Evolutionary conservation across 140 eudicot species (phyloP), one percentile per base, ranked within the genome.

Genomic region (Senecio squalidus): DNA sequence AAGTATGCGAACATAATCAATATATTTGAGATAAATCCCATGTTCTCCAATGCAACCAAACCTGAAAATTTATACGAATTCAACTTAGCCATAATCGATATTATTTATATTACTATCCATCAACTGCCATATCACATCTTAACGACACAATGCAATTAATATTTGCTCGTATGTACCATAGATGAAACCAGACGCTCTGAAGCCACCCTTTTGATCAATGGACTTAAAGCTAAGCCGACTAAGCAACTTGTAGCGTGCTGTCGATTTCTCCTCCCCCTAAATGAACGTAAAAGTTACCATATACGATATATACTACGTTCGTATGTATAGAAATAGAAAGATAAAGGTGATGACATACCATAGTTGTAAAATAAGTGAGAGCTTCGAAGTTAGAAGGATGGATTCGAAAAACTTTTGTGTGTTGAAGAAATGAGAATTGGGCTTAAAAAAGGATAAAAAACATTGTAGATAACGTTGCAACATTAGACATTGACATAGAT

Each of bases 1-100:
- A 87, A 87, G 73, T 87, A 87, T 15, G 81, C 74, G 65, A 87
- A 82, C 72, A 87, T 46, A 66, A 83, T 87, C 68, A 81, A 80
- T 52, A 74, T 55, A 27, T 57, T 70, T 8, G 92, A 86, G 3
- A 87, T 74, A 40, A 87, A 84, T 3, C 89, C 94, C 80, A 84
- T 83, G 71, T 76, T 80, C 46, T 87, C 96, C 66, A 87, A 44
- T 8, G 74, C 76, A 34, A 70, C 77, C 78, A 87, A 70, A 24
- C 72, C 96, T 87, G 69, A 41, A 74, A 24, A 56, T 26, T 14
- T 1, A 30, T 31, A 39, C 16, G 15, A 54, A 16, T 16, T 10
- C 30, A 25, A 11, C 1, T 44, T 26, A 45, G 44, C 28, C 17
- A 3, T 47, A 6, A 60, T 57, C 20, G 5, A 28, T 18, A 61